Conservation (phyloP, 2,329 filamentous ascomycete genomes). For the Tolypocladium tropicale region DNA sequence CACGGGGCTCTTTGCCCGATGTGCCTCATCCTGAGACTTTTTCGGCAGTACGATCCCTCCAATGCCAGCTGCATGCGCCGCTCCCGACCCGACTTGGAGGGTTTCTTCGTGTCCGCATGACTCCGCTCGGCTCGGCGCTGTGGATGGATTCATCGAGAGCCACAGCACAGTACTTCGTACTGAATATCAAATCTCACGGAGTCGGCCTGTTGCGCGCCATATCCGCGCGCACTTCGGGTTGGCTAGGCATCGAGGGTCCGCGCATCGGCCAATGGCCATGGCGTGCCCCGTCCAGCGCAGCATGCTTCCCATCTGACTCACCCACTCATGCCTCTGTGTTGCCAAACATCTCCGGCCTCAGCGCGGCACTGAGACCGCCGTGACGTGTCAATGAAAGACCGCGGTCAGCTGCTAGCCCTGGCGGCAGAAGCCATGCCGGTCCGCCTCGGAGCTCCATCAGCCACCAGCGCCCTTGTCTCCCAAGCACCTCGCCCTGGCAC, state of each 20-base stretch:
- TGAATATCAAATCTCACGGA: background rate
- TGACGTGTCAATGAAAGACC: background rate
- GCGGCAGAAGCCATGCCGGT: background rate
- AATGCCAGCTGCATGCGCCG: background rate
- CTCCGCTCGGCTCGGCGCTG: background rate
- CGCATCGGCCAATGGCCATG: background rate
- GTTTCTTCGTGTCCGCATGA: background rate
- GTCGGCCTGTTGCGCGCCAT: background rate
- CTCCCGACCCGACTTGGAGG: background rate
- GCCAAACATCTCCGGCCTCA: background rate
- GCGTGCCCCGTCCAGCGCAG: background rate
- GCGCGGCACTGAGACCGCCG: background rate
- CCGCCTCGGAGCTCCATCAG: background rate
- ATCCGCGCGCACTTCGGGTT: background rate
- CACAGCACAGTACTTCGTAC: too few relatives aligned
- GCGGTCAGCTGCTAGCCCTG: background rate
- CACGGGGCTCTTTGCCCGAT: background rate
- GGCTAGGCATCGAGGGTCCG: background rate
- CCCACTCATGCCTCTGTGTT: background rate
- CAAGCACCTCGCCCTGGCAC: too few relatives aligned
- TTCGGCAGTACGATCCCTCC: background rate
- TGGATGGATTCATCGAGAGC: background rate
- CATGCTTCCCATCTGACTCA: background rate
- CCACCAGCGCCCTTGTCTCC: background rate
- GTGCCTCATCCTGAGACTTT: background rate